phyloP scores from a whole-genome alignment of 2,329 filamentous ascomycete genomes.

The Didymella arachidicola region DNA sequence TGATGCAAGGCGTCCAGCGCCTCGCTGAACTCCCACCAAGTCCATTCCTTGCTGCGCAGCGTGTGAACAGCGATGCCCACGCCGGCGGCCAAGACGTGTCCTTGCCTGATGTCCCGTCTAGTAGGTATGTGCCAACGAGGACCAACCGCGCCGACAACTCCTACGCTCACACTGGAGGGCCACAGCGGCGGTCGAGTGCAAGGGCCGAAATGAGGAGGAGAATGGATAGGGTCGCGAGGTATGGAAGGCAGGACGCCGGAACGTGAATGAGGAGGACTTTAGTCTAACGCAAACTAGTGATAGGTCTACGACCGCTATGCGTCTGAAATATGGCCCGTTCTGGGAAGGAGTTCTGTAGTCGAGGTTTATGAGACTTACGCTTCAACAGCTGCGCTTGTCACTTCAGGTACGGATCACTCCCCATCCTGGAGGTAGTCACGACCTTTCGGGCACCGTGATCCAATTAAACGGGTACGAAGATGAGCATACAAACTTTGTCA shows the following conservation, averaged over 20 bases:
- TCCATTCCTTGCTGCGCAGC: conserved; percentile 39
- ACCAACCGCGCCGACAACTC: background rate
- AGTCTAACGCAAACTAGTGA: background rate
- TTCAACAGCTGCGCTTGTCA: background rate
- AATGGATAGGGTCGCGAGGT: conserved; percentile 29
- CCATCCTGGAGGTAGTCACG: too few species aligned
- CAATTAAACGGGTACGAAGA: background rate
- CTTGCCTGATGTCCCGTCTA: background rate
- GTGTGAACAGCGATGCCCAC: background rate
- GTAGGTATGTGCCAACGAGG: background rate
- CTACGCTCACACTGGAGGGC: conserved; percentile 7
- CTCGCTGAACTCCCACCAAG: conserved; percentile 46
- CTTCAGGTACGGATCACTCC: too few species aligned
- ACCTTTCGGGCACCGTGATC: too few species aligned
- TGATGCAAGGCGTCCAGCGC: conserved; percentile 58
- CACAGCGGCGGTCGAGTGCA: conserved; percentile 25
- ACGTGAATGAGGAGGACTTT: background rate
- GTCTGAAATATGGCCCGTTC: conserved; percentile 6
- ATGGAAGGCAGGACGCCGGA: conserved; percentile 12
- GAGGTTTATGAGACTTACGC: background rate
- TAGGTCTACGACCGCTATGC: conserved; percentile 7
- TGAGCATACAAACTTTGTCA: background rate
- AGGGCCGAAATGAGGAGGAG: conserved; percentile 36
- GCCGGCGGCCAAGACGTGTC: background rate
- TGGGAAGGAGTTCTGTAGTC: conserved; percentile 13